phyloP scores from a whole-genome alignment of 2,329 filamentous ascomycete genomes.

The Neonectria magnoliae region DNA sequence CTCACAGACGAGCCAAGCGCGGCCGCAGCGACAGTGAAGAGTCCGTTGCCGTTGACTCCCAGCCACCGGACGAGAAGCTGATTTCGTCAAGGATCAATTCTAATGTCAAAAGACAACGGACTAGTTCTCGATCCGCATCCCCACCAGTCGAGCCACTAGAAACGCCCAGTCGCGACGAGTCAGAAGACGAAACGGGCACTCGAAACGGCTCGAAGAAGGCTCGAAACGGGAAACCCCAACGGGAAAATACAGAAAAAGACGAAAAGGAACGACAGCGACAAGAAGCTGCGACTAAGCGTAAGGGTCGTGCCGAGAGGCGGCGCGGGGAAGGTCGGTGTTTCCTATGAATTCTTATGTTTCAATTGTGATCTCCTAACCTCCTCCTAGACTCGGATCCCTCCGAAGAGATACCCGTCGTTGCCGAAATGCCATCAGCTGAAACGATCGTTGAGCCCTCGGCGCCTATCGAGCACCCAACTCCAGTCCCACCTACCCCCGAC shows the following conservation, averaged over 20 bases:
- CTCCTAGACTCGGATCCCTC: conserved; percentile 74
- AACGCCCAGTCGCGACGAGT: conserved; percentile 67
- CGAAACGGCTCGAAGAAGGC: conserved; percentile 68
- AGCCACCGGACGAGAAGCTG: conserved; percentile 35
- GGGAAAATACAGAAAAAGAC: conserved; percentile 73
- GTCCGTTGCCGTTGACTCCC: conserved; percentile 65
- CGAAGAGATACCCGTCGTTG: conserved; percentile 70
- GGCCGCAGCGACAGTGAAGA: conserved; percentile 92
- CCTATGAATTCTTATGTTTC: background rate
- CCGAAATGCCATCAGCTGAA: conserved; percentile 39
- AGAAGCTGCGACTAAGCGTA: conserved; percentile 82
- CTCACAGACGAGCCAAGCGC: conserved; percentile 78
- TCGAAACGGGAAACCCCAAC: conserved; percentile 67
- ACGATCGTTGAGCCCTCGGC: conserved; percentile 47
- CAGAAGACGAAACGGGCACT: conserved; percentile 72
- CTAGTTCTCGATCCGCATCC: conserved; percentile 77
- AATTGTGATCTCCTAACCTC: conserved; percentile 25
- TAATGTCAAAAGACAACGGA: conserved; percentile 83
- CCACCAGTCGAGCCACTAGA: conserved; percentile 60
- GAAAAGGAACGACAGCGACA: conserved; percentile 78
- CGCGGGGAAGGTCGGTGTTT: conserved; percentile 76
- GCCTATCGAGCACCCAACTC: conserved; percentile 40
- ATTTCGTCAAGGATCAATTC: conserved; percentile 69
- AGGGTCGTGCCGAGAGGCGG: conserved; percentile 82
- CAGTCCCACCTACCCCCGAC: conserved; percentile 46